Conservation (phyloP, 2,329 filamentous ascomycete genomes). For the Xylaria sp. region DNA sequence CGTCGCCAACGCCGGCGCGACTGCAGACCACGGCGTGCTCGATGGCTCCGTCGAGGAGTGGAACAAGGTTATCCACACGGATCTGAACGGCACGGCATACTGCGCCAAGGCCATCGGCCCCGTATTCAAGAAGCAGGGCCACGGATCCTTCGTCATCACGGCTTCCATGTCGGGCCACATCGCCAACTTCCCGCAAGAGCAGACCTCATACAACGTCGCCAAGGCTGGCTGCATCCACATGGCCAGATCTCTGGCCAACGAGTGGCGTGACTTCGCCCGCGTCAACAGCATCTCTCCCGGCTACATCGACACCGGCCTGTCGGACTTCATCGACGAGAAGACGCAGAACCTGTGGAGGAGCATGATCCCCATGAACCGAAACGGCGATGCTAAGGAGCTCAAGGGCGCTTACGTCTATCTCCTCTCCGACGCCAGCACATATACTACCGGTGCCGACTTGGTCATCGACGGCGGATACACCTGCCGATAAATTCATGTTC, state of each 20-base stretch:
- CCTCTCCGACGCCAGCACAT: slow-evolving; percentile 78
- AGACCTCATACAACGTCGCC: slow-evolving; percentile 70
- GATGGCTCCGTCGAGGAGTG: slow-evolving; percentile 68
- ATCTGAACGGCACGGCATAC: slow-evolving; percentile 75
- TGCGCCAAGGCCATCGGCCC: slow-evolving; percentile 68
- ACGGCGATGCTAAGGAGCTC: slow-evolving; percentile 72
- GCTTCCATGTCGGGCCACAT: slow-evolving; percentile 74
- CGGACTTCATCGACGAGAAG: slow-evolving; percentile 57
- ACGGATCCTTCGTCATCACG: slow-evolving; percentile 72
- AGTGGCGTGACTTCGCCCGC: slow-evolving; percentile 72
- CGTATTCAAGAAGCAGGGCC: slow-evolving; percentile 70
- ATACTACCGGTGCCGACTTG: slow-evolving; percentile 78
- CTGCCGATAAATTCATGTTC: slow-evolving; percentile 40
- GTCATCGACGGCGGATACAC: slow-evolving; percentile 77
- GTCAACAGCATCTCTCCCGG: slow-evolving; percentile 71
- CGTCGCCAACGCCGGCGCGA: slow-evolving; percentile 76
- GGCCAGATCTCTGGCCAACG: slow-evolving; percentile 61
- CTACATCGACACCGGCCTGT: slow-evolving; percentile 61
- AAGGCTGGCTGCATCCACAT: slow-evolving; percentile 62
- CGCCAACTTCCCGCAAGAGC: slow-evolving; percentile 73
- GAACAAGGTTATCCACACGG: slow-evolving; percentile 67
- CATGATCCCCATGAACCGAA: slow-evolving; percentile 58
- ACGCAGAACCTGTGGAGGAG: slow-evolving; percentile 49
- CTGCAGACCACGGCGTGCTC: slow-evolving; percentile 66
- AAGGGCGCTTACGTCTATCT: slow-evolving; percentile 82